Percentiles rank a stretch among this genome's conserved stretches.
phyloP scores from a whole-genome alignment of 2,329 filamentous ascomycete genomes.

The Fusarium secorum region DNA sequence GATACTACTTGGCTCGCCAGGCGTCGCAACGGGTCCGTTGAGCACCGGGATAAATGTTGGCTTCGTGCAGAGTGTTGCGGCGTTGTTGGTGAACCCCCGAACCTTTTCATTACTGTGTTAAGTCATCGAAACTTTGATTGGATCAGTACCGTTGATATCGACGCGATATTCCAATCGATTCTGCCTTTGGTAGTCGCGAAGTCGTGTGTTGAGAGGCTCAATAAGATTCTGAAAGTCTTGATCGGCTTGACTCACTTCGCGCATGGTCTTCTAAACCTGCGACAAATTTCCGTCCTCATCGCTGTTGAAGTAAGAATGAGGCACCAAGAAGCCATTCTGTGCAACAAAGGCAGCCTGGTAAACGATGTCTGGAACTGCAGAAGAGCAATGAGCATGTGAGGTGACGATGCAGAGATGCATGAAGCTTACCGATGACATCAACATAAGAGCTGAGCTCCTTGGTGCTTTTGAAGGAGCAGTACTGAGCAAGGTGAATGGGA shows the following conservation, averaged over 20 bases:
- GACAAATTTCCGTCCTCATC: fast-evolving
- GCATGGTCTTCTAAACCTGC: neutral
- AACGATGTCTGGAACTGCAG: neutral
- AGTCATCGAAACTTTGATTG: fast-evolving
- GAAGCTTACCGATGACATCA: neutral
- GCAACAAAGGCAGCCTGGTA: neutral
- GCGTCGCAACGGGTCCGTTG: neutral
- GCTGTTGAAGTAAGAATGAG: fast-evolving
- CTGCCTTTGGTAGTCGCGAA: neutral
- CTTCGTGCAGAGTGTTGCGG: neutral
- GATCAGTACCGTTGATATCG: neutral
- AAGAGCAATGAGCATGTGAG: fast-evolving
- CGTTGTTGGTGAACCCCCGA: fast-evolving
- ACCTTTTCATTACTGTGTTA: fast-evolving
- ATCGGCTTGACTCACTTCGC: neutral
- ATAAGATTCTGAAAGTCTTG: fast-evolving
- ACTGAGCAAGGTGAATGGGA: neutral
- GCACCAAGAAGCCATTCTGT: fast-evolving
- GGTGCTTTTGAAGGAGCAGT: neutral
- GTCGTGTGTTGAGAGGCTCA: neutral
- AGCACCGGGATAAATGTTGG: neutral
- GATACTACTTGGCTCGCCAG: fast-evolving
- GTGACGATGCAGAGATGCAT: fast-evolving
- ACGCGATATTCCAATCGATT: neutral
- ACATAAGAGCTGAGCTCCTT: neutral